Evolutionary conservation across 148 eudicot species (phyloP).

Genomic region (Nepenthes gracilis): DNA sequence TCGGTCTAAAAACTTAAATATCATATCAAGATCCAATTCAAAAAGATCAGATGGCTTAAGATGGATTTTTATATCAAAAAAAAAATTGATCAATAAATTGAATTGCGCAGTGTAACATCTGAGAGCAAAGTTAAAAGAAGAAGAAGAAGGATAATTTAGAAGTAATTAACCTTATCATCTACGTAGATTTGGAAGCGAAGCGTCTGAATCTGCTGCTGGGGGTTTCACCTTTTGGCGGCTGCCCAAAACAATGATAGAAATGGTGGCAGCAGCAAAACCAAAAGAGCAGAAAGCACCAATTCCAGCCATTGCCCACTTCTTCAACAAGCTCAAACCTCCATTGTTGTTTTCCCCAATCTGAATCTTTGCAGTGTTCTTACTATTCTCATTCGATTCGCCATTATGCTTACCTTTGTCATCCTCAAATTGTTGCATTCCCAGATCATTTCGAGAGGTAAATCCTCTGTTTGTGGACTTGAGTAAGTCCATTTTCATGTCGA

Average conservation of each 20-base stretch:
- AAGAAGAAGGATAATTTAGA: background rate
- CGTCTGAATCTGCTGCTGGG: slow-evolving; percentile 23
- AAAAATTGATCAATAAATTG: too few species aligned
- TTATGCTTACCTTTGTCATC: slow-evolving; percentile 10
- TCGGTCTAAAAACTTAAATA: too few species aligned
- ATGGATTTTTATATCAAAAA: too few species aligned
- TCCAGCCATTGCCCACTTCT: slow-evolving; percentile 54
- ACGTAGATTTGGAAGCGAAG: slow-evolving; percentile 50
- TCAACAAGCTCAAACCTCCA: slow-evolving; percentile 41
- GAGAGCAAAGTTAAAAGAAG: too few species aligned
- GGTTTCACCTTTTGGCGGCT: slow-evolving; percentile 27
- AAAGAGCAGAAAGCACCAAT: slow-evolving; percentile 67
- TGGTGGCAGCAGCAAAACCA: slow-evolving; percentile 74
- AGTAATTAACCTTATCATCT: slow-evolving; percentile 55
- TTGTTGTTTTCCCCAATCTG: slow-evolving; percentile 8
- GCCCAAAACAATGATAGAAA: slow-evolving; percentile 45
- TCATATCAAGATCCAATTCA: too few species aligned
- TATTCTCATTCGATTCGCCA: background rate
- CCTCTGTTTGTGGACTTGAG: slow-evolving; percentile 52
- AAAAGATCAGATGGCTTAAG: too few species aligned
- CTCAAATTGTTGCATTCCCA: slow-evolving; percentile 35
- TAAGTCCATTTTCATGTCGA: slow-evolving; percentile 87
- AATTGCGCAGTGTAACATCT: too few species aligned
- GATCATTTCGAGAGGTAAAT: slow-evolving; percentile 35
- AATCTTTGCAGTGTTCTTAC: background rate